phyloP scores from a whole-genome alignment of 176 grass and related monocot species.

The Leersia perrieri region DNA sequence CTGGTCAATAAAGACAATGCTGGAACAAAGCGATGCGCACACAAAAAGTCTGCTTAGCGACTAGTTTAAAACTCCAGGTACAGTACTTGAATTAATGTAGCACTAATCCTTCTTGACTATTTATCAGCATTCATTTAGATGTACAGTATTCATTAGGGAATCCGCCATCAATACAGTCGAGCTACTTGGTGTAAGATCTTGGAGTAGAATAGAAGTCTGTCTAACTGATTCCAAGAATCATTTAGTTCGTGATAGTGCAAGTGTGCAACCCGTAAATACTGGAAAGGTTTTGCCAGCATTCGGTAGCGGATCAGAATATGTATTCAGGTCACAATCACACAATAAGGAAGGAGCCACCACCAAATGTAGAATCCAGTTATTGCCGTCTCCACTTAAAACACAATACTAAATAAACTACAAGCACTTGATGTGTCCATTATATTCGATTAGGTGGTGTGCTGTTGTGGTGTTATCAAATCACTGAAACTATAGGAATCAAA shows the following conservation, averaged over 20 bases:
- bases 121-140: background rate
- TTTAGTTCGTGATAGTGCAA: background rate
- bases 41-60: background rate
- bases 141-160: background rate
- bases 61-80: background rate
- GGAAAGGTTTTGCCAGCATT: background rate
- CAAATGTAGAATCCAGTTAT: constrained; percentile 16
- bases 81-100: background rate
- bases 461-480: background rate
- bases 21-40: background rate
- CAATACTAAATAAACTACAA: background rate
- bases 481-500: background rate
- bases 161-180: background rate
- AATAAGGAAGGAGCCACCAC: constrained; percentile 39
- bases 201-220: background rate
- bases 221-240: background rate
- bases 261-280: background rate
- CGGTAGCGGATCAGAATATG: background rate
- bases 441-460: background rate
- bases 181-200: background rate
- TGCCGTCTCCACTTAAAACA: constrained; percentile 2
- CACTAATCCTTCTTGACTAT: constrained; percentile 19
- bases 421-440: background rate
- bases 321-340: constrained; percentile 40
- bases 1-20: background rate